Evolutionary conservation across 306 rosid genomes (phyloP).

Genomic region (Cicer chorassanicum): DNA sequence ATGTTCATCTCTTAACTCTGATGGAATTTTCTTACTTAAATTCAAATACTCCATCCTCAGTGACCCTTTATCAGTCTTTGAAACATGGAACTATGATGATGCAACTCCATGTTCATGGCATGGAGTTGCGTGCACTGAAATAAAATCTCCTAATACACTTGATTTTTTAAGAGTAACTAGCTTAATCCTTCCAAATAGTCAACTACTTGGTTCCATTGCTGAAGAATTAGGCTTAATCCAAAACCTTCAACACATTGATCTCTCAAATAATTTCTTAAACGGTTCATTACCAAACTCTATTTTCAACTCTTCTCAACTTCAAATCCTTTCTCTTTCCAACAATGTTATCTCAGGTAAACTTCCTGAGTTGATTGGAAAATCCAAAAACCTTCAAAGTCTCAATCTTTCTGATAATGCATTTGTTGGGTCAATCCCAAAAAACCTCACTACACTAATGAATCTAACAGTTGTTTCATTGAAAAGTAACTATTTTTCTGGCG

Average conservation of each 20-base stretch:
- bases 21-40: conserved; percentile 69
- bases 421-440: conserved; percentile 70
- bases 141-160: conserved; percentile 50
- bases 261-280: conserved; percentile 81
- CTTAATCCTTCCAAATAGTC: conserved; percentile 64
- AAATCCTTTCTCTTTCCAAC: conserved; percentile 70
- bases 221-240: conserved; percentile 65
- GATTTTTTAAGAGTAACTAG: conserved; percentile 70
- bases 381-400: conserved; percentile 63
- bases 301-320: conserved; percentile 80
- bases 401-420: conserved; percentile 88
- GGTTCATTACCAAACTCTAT: conserved; percentile 73
- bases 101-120: conserved; percentile 84
- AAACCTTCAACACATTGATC: conserved; percentile 77
- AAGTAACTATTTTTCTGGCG: conserved; percentile 75
- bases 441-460: conserved; percentile 58
- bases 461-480: conserved; percentile 68
- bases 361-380: conserved; percentile 58
- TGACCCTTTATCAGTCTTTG: conserved; percentile 73
- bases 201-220: conserved; percentile 80
- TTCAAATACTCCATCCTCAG: conserved; percentile 79
- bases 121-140: conserved; percentile 75
- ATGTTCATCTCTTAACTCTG: conserved; percentile 66
- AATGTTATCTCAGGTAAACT: conserved; percentile 81
- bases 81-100: conserved; percentile 72